A percentile compares a stretch with the other conserved stretches of the same genome.
These are phyloP conservation scores for Suaeda aralocaspica DNA, from an alignment of 148 eudicot species.

Conservation along the genomic window DNA sequence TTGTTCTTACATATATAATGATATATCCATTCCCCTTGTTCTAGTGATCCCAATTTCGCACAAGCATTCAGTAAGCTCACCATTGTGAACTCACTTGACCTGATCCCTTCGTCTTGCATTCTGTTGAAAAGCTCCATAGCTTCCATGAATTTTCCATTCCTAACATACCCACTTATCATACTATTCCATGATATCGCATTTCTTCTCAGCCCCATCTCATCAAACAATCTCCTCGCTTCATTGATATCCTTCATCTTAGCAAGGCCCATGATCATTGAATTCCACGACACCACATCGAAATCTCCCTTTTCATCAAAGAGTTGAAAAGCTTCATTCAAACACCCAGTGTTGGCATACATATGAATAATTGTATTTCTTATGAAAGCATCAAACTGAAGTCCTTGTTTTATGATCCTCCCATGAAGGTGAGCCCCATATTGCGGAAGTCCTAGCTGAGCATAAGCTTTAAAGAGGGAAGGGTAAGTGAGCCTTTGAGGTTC, in stretches of 20 bases:
- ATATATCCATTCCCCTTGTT: conserved; percentile 47
- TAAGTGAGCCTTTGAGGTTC: conserved; percentile 46
- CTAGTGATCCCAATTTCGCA: conserved; percentile 44
- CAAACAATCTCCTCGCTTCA: conserved; percentile 39
- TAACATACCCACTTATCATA: conserved; percentile 57
- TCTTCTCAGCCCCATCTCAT: conserved; percentile 36
- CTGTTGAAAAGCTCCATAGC: conserved; percentile 37
- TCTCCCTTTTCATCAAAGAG: conserved; percentile 33
- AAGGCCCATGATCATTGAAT: conserved; percentile 57
- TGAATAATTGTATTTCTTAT: conserved; percentile 41
- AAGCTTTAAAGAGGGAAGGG: conserved; percentile 54
- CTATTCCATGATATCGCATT: conserved; percentile 50
- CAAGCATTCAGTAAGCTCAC: conserved; percentile 58
- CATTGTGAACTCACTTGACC: conserved; percentile 45
- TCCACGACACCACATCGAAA: conserved; percentile 50
- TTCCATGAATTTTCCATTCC: conserved; percentile 36
- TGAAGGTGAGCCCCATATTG: conserved; percentile 49
- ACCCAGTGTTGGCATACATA: conserved; percentile 50
- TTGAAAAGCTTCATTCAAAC: conserved; percentile 37
- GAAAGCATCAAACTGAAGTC: conserved; percentile 34
- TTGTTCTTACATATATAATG: conserved; percentile 31
- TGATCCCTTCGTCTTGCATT: conserved; percentile 39
- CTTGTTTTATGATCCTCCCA: conserved; percentile 40
- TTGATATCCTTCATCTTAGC: conserved; percentile 32
- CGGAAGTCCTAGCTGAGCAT: conserved; percentile 42